Evolutionary conservation across 306 rosid species (phyloP), one percentile per base, ranked within the genome.

Genomic region (Acmispon strigosus): DNA sequence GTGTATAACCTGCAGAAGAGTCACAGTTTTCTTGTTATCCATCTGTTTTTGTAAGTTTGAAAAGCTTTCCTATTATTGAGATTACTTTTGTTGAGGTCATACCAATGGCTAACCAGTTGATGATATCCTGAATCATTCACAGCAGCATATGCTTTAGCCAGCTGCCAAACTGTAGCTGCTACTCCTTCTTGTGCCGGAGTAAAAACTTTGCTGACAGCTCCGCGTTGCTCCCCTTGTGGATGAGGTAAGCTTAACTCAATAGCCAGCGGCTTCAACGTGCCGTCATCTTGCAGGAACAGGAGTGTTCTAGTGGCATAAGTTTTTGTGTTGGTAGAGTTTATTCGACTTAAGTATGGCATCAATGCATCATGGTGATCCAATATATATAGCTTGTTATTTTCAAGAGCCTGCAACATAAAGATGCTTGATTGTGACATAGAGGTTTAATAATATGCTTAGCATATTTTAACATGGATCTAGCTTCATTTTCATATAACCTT

Each of bases 71-170:
- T 70, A 57, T 34, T 53, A 49, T 39, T 36, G 47, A 49, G 64
- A 42, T 12, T 48, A 4, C 27, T 53, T 43, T 34, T 50, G 10
- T 65, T 15, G 39, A 58, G 15, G 20, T 48, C 78, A 51, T 93
- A 93, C 99, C 99, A 95, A 79, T 95, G 99, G 85, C 96, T 87
- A 60, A 95, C 83, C 22, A 95, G 86, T 60, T 95, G 99, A 70
- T 95, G 99, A 66, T 88, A 91, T 62, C 97, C 99, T 11, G 99
- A 91, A 83, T 95, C 99, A 43, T 85, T 91, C 4, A 95, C 96
- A 6, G 92, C 87, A 44, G 78, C 97, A 69, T 89, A 95, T 71
- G 97, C 97, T 78, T 91, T 95, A 4, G 99, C 97, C 37, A 95
- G 72, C 69, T 91, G 97, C 99, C 99, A 95, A 53, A 95, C 84